Percentiles rank a stretch among this genome's conserved stretches.
Evolutionary conservation across 2,329 filamentous ascomycete species (phyloP).

Genomic region (Trichoderma polysporum): DNA sequence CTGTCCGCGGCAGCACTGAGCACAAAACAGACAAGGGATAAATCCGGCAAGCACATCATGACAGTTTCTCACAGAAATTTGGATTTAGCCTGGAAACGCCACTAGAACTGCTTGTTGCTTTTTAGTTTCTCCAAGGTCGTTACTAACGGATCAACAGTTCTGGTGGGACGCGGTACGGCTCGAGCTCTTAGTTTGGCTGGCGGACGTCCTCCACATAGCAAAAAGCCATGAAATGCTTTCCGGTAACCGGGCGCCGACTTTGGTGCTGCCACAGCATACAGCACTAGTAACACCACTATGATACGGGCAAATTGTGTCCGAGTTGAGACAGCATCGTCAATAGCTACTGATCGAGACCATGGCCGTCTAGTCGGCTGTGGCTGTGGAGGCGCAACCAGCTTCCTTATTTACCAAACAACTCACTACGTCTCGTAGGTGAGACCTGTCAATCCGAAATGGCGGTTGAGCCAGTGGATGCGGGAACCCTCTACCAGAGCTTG

Average conservation of each 20-base stretch:
- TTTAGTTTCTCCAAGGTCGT: neutral
- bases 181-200: slow-evolving; percentile 23
- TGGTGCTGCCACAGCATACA: neutral
- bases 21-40: neutral
- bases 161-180: slow-evolving; percentile 27
- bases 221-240: slow-evolving; percentile 11
- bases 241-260: neutral
- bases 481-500: slow-evolving; percentile 4
- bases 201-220: slow-evolving; percentile 15
- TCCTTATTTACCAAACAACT: neutral
- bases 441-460: slow-evolving; percentile 18
- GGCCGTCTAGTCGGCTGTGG: neutral
- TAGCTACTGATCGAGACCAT: neutral
- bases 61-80: neutral
- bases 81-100: neutral
- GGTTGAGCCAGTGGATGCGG: slow-evolving; percentile 4
- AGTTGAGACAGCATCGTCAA: neutral
- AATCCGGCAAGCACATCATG: neutral
- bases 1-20: neutral
- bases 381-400: slow-evolving; percentile 10
- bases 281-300: neutral
- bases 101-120: neutral
- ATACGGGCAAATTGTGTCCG: neutral
- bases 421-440: neutral
- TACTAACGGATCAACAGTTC: slow-evolving; percentile 7